A percentile compares a stretch with the other conserved stretches of the same genome.
Conservation (phyloP, 78 protist genomes). For the Dictyostelium citrinum region DNA sequence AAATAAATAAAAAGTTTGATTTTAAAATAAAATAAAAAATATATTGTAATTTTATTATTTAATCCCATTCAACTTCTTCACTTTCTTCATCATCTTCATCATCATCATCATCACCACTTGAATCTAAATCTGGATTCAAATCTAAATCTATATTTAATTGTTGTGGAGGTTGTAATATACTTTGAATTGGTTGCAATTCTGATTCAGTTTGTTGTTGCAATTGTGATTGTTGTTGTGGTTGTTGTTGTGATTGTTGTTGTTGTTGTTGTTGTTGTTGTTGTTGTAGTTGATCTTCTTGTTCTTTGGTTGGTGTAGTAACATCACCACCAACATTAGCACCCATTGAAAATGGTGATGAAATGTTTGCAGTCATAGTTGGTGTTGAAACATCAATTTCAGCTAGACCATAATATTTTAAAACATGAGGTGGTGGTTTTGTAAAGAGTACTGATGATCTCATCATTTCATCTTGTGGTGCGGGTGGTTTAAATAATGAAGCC, state of each 20-base stretch:
- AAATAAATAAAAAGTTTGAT: too few relatives aligned
- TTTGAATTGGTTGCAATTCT: constrained; percentile 14
- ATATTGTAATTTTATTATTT: neutral
- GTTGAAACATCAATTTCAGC: constrained; percentile 23
- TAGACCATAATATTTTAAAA: constrained; percentile 50
- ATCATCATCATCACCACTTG: constrained; percentile 34
- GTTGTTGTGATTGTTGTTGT: neutral
- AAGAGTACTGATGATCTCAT: constrained; percentile 61
- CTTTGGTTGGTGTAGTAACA: neutral
- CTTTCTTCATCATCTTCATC: constrained; percentile 19
- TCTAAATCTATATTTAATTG: neutral
- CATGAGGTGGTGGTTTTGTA: constrained; percentile 15
- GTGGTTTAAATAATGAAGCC: constrained; percentile 48
- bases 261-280: neutral
- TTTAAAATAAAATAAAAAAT: neutral
- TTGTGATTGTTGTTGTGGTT: neutral
- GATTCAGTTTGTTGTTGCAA: neutral
- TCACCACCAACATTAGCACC: neutral
- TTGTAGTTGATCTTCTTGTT: neutral
- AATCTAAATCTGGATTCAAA: constrained; percentile 58
- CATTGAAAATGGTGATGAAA: neutral
- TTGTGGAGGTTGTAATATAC: neutral
- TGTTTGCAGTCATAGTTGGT: constrained; percentile 1
- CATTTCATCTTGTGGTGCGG: constrained; percentile 77
- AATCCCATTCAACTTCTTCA: constrained; percentile 72